Base-by-base conservation (phyloP, 805 yeast genomes). In the Monosporozyma siamensis region DNA sequence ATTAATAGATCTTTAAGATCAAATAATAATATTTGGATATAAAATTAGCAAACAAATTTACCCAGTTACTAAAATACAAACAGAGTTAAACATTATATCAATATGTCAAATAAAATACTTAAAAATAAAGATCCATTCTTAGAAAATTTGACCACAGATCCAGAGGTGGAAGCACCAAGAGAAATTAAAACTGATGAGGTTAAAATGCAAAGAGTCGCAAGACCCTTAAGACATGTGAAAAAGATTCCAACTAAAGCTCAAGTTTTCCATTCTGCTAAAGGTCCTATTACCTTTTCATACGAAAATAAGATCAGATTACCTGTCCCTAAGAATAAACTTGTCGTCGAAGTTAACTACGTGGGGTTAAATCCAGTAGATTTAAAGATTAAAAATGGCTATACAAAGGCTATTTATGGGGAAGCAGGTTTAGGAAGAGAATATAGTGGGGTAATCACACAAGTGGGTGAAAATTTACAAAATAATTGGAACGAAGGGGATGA, bases 401-500 rank as follows among this genome's bases (percentile, higher is more conserved):
- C 68, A 14, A 59, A 69, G 21, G 74, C 77, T 47, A 59, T 75
- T 41, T 71, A 68, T 43, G 73, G 76, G 32, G 74, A 71, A 44
- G 71, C 77, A 49, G 88, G 89, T 6, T 58, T 80, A 23, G 92
- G 92, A 1, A 73, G 82, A 51, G 89, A 81, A 48, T 83, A 74
- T 57, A 65, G 77, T 20, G 94, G 94, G 18, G 63, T 63, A 4
- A 64, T 83, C 23, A 66, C 68, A 4, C 70, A 71, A 23, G 75
- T 78, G 17, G 90, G 90, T 7, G 54, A 59, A 10, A 63, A 65
- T n/a, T 52, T 66, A 26, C 30, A 21, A 15, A 48, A 51, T 9
- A 49, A 53, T 23, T 79, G 66, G 64, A 60, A 59, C 7, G 73
- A 65, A 20, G 90, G 89, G 30, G 83, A 78, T 50, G 69, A 68